A percentile compares a stretch with the other conserved stretches of the same genome.
Conservation (phyloP, 768 basidiomycete genomes). For the Clitopilus hobsonii region DNA sequence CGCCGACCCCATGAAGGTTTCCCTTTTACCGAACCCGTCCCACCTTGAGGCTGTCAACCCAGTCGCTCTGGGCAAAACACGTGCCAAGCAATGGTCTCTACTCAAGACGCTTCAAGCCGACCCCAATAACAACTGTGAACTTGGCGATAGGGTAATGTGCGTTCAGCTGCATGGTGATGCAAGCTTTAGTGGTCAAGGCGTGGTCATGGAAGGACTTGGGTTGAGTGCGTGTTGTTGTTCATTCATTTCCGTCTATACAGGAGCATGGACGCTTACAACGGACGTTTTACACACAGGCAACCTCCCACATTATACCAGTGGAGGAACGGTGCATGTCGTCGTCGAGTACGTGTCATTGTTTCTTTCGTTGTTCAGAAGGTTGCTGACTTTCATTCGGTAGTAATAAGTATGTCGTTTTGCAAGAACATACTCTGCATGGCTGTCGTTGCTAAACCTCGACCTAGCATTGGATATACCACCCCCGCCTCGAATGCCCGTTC, state of each 20-base stretch:
- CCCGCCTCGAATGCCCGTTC: conserved; percentile 82
- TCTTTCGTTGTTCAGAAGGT: neutral
- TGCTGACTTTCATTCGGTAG: conserved; percentile 22
- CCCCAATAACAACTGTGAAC: conserved; percentile 25
- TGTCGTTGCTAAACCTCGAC: neutral
- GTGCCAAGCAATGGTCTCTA: conserved; percentile 85
- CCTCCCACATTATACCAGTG: conserved; percentile 87
- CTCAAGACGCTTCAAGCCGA: conserved; percentile 58
- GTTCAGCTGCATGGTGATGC: conserved; percentile 92
- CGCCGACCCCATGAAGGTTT: conserved; percentile 55
- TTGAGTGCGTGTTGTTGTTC: conserved; percentile 50
- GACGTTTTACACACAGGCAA: conserved; percentile 46
- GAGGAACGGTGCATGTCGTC: conserved; percentile 86
- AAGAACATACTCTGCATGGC: neutral
- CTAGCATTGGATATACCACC: conserved; percentile 88
- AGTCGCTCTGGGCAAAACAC: conserved; percentile 83
- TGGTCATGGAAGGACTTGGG: conserved; percentile 85
- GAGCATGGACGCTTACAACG: neutral
- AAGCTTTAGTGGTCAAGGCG: conserved; percentile 86
- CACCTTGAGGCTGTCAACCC: conserved; percentile 78
- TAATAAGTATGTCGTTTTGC: conserved; percentile 44
- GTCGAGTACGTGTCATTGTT: conserved; percentile 62
- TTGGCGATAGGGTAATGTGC: conserved; percentile 76
- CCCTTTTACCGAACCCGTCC: conserved; percentile 39
- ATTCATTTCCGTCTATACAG: neutral